Conservation (phyloP, 257 asterid genomes). For the Penstemon newberryi region DNA sequence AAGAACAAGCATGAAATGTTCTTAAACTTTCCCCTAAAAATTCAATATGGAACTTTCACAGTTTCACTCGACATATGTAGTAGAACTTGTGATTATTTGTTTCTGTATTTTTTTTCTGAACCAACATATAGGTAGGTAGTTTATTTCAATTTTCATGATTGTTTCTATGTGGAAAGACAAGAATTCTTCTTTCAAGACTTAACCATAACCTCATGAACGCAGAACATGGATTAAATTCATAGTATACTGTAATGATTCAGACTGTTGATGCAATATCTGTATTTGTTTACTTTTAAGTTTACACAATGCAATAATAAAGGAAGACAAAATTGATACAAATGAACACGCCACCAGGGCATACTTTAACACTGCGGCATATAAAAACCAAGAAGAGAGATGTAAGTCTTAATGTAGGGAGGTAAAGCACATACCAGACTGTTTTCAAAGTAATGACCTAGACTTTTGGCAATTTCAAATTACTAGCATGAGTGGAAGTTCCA, state of each 20-base stretch:
- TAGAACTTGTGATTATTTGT: conserved; percentile 10
- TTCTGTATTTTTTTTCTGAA: conserved; percentile 14
- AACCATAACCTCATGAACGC: conserved; percentile 9
- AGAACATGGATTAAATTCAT: neutral
- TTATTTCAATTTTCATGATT: neutral
- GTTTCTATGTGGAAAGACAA: conserved; percentile 1
- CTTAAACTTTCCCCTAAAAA: conserved; percentile 8
- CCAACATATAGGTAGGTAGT: neutral
- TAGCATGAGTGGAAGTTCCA: neutral
- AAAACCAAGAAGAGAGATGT: neutral
- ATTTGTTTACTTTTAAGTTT: neutral
- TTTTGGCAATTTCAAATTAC: neutral
- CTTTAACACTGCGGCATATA: no score
- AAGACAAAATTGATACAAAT: neutral
- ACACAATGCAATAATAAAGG: conserved; percentile 14
- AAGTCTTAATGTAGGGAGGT: neutral
- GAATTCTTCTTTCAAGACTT: conserved; percentile 2
- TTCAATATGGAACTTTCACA: conserved; percentile 8
- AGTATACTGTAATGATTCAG: neutral
- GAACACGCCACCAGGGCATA: neutral
- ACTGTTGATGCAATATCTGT: conserved; percentile 11
- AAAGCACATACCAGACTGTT: neutral
- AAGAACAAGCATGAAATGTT: conserved; percentile 8
- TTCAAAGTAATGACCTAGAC: conserved; percentile 9
- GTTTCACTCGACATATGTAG: conserved; percentile 15